Conservation (phyloP, 345 rosid species). For the Hirschfeldia incana region DNA sequence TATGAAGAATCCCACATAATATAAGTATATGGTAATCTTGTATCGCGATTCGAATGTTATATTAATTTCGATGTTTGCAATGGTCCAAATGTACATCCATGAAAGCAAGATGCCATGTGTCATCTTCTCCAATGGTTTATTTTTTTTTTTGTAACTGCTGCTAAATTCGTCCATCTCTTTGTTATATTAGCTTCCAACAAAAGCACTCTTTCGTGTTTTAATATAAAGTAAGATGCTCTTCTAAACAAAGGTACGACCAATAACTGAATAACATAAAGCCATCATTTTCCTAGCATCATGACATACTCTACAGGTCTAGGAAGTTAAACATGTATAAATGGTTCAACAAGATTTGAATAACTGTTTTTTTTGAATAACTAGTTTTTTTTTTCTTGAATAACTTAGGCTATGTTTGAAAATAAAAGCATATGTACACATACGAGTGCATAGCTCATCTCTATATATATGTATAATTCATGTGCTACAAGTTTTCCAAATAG, state of each 20-base stretch:
- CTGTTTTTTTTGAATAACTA: too few species aligned
- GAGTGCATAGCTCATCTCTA: background rate
- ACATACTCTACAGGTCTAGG: too few species aligned
- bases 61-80: background rate
- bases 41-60: background rate
- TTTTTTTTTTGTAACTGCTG: background rate
- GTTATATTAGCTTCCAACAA: too few species aligned
- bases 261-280: too few species aligned
- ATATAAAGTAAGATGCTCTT: too few species aligned
- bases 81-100: background rate
- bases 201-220: too few species aligned
- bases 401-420: constrained; percentile 18
- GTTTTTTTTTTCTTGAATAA: background rate
- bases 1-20: constrained; percentile 7
- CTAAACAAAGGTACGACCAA: too few species aligned
- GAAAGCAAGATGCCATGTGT: background rate
- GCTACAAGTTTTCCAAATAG: background rate
- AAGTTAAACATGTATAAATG: too few species aligned
- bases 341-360: too few species aligned
- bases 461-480: background rate
- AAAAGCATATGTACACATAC: background rate
- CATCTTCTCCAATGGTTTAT: background rate
- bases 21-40: background rate
- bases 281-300: too few species aligned
- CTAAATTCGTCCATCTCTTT: too few species aligned